Evolutionary conservation across 106 monocot genomes (phyloP).

Genomic region (Apostasia ramifera): DNA sequence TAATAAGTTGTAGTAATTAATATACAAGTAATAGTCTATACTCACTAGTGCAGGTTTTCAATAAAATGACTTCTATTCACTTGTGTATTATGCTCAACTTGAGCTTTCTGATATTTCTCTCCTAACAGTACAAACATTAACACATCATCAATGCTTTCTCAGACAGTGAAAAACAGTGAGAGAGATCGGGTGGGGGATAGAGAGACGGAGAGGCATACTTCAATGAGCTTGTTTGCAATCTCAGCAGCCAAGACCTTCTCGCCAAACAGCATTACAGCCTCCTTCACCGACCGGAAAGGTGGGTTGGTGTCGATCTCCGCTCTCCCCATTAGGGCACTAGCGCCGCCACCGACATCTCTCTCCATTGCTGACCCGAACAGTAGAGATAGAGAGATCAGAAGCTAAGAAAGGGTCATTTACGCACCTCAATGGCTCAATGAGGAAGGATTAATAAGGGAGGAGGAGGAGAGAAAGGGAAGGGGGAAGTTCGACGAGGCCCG

Average conservation of each 20-base stretch:
- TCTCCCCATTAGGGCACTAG: constrained; percentile 6
- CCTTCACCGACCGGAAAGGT: constrained; percentile 85
- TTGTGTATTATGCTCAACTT: no score
- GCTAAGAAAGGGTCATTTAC: neutral
- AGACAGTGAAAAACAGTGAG: neutral
- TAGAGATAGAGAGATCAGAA: neutral
- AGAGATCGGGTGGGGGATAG: neutral
- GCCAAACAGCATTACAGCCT: constrained; percentile 61
- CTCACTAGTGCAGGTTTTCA: no score
- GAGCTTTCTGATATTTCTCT: no score
- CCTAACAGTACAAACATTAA: no score
- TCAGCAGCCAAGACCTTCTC: constrained; percentile 54
- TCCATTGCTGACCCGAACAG: constrained; percentile 8
- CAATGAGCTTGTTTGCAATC: constrained; percentile 31
- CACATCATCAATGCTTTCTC: no score
- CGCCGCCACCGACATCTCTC: constrained; percentile 6
- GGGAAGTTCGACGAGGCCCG: constrained; percentile 9
- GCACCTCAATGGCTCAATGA: neutral
- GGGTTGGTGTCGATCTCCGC: constrained; percentile 62
- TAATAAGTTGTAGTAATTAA: no score
- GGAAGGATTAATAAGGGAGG: neutral
- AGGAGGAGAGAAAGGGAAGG: constrained; percentile 1
- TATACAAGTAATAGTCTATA: no score
- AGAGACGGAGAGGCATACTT: constrained; percentile 15
- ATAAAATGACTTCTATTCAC: no score